These are phyloP conservation scores for Colletotrichum destructivum DNA, from an alignment of 2,329 filamentous ascomycete genomes.

Conservation along the genomic window DNA sequence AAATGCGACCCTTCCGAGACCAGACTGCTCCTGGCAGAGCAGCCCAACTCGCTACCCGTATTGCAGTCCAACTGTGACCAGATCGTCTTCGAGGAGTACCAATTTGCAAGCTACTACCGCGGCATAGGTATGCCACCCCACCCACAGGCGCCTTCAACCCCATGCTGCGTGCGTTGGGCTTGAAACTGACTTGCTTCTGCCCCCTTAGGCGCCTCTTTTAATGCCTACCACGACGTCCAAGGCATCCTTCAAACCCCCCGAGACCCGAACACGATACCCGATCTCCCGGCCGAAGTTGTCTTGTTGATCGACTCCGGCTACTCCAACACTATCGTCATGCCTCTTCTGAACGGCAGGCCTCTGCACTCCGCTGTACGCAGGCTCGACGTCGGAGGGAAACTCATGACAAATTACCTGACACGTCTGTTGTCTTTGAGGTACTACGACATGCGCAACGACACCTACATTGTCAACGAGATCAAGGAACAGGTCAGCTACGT, in stretches of 20 bases:
- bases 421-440: slow-evolving; percentile 91
- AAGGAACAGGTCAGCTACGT: slow-evolving; percentile 93
- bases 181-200: neutral
- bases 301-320: slow-evolving; percentile 93
- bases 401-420: slow-evolving; percentile 93
- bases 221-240: slow-evolving; percentile 86
- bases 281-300: slow-evolving; percentile 81
- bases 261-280: slow-evolving; percentile 58
- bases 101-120: slow-evolving; percentile 88
- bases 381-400: slow-evolving; percentile 92
- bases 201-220: slow-evolving; percentile 74
- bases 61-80: slow-evolving; percentile 94
- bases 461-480: slow-evolving; percentile 94
- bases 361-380: slow-evolving; percentile 86
- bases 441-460: slow-evolving; percentile 96
- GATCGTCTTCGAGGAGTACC: slow-evolving; percentile 97
- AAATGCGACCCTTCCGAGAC: slow-evolving; percentile 84
- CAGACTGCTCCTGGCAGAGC: slow-evolving; percentile 88
- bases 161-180: neutral
- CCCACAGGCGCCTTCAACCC: neutral
- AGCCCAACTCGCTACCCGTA: slow-evolving; percentile 84
- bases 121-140: slow-evolving; percentile 70
- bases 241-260: slow-evolving; percentile 75
- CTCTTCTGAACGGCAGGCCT: slow-evolving; percentile 84
- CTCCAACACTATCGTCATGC: slow-evolving; percentile 92